Base-by-base conservation (phyloP, 2,329 filamentous ascomycete genomes). In the Verticillium dahliae region DNA sequence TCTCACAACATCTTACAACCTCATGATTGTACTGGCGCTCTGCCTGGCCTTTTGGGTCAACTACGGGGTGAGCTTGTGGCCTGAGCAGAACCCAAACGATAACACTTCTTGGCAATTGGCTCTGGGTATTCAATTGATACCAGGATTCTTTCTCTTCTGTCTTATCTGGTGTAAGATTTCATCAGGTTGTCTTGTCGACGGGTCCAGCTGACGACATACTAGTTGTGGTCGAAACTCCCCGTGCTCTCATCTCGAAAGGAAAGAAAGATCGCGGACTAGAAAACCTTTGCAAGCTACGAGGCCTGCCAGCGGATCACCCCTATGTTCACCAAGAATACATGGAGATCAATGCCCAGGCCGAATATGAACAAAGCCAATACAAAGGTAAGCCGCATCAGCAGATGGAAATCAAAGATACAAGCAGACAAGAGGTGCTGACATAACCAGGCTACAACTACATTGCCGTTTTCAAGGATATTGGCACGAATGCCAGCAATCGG, bases 1-100 rank as follows among this genome's bases (percentile, higher is more conserved):
- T 2, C 69, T 78, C 41, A 76, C 75, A 1, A 74, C 75, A 5
- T 69, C 73, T 0, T 78, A 76, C 62, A 76, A 77, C 59, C 63
- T 77, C 11, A 74, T 75, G 66, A 76, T 77, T 57, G 69, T 76
- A 27, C 57, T 72, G 2, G 72, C 73, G 0, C 65, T 76, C 0
- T 70, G 70, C 10, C 65, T 75, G 7, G 73, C 71, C 2, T 73
- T 73, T 58, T 73, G 73, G 71, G 67, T 67, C 33, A 73, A 70
- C 62, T 73, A 71, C 62, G 71, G 67, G 58, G 66, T 65, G 1
- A 64, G 57, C 7, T 57, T 61, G 14, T 71, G 69, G 67, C 65
- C 67, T 0, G 69, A 69, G 11, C 68, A 69, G 55, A 68, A 70
- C 37, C 60, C 71, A 61, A 69, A 73, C 57, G 65, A 75, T 59